Base-by-base conservation (phyloP, 1,284 basidiomycete genomes). In the Naganishia albida region DNA sequence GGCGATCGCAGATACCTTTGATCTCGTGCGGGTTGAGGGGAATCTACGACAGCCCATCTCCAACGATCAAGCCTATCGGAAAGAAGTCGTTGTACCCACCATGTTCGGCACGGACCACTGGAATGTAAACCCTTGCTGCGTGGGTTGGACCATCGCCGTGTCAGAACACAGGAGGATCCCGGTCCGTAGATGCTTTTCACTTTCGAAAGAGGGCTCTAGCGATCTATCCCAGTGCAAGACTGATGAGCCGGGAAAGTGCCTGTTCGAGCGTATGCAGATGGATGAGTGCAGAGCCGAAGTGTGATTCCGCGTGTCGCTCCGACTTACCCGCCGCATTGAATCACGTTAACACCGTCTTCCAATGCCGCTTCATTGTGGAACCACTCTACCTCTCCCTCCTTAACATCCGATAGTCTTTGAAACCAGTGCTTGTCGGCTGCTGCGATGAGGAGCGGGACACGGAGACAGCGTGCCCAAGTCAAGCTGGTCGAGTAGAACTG, bases 41-140 rank as follows among this genome's bases (percentile, higher is more conserved):
- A 50, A 79, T 77, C 74, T 77, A n/a, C 8, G 23, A 25, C n/a
- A 18, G 23, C 49, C 30, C 53, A 25, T 30, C 34, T 1, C 46
- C 40, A 63, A 48, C 26, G 16, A 43, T 3, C 10, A 46, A 59
- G n/a, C 25, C 3, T 40, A 26, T 25, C 42, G 13, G 26, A 49
- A 10, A 1, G 12, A n/a, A 43, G 39, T 7, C 6, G 18, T 7
- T 18, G 25, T 16, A 34, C 76, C 68, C 60, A 76, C 77, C 72
- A 75, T 70, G 66, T 79, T 79, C 0, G 78, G 78, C 1, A 70
- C 73, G n/a, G 74, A 76, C 74, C 76, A 79, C 40, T 77, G 70
- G 67, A 78, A 79, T 0, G 77, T 74, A 65, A 79, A 77, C 0
- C 70, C 70, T n/a, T 54, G 67, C 50, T 75, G 73, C 25, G 71